phyloP scores from a whole-genome alignment of 2,329 filamentous ascomycete species.

The Sclerotinia minor region DNA sequence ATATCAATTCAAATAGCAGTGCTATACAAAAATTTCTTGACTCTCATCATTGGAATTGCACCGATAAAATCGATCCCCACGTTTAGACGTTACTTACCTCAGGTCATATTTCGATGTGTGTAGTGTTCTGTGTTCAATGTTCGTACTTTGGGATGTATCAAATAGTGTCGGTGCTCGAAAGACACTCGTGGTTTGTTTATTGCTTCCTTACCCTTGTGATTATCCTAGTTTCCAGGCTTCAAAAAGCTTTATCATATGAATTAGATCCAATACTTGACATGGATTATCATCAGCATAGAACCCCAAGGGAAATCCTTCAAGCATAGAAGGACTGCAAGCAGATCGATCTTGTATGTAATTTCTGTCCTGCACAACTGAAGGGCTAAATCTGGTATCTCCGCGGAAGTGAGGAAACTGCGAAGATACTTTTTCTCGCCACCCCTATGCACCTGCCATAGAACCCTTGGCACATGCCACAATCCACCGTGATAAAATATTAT shows the following conservation, averaged over 20 bases:
- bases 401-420: neutral
- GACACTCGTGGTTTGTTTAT: neutral
- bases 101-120: neutral
- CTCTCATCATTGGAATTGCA: neutral
- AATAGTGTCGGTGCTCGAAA: rapidly evolving
- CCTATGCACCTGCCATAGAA: neutral
- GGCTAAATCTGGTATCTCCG: rapidly evolving
- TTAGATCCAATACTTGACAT: rapidly evolving
- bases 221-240: too few relatives aligned
- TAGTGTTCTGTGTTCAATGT: neutral
- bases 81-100: neutral
- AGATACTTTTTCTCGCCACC: neutral
- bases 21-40: neutral
- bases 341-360: neutral
- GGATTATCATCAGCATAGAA: neutral
- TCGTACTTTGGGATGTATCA: rapidly evolving
- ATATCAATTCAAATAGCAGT: neutral
- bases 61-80: neutral
- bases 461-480: neutral
- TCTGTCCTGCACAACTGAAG: neutral
- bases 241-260: too few relatives aligned
- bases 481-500: neutral
- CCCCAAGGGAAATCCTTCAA: neutral
- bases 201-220: rapidly evolving
- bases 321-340: neutral